These are phyloP conservation scores for Pyrenophora teres DNA, from an alignment of 2,329 filamentous ascomycete genomes.

Conservation along the genomic window DNA sequence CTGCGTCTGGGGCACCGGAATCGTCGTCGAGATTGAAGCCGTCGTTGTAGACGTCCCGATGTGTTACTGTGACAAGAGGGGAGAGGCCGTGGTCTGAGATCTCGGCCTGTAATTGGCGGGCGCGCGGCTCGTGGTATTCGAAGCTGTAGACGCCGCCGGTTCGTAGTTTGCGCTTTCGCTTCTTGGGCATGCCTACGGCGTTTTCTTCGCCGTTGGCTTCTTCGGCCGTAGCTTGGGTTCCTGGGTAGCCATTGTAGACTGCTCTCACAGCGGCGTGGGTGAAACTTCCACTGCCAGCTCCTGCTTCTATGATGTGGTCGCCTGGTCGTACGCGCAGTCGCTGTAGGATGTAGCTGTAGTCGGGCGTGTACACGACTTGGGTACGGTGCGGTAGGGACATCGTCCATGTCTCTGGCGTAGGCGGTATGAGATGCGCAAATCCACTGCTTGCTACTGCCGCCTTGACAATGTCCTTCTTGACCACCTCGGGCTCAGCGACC, in stretches of 20 bases:
- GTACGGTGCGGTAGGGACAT: conserved; percentile 78
- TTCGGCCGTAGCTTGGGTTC: conserved; percentile 20
- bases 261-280: conserved; percentile 78
- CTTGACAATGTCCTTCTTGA: conserved; percentile 38
- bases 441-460: conserved; percentile 63
- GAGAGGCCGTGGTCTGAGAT: conserved; percentile 69
- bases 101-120: conserved; percentile 70
- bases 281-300: conserved; percentile 81
- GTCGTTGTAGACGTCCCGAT: conserved; percentile 77
- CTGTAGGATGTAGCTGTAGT: conserved; percentile 84
- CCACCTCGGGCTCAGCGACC: conserved; percentile 33
- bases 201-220: conserved; percentile 40
- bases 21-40: conserved; percentile 66
- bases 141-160: conserved; percentile 77
- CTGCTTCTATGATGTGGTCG: conserved; percentile 75
- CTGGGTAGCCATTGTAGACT: conserved; percentile 73
- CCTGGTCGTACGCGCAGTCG: conserved; percentile 75
- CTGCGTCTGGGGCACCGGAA: conserved; percentile 53
- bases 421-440: conserved; percentile 78
- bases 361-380: conserved; percentile 84
- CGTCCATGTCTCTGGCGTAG: conserved; percentile 83
- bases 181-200: conserved; percentile 24
- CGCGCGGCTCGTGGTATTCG: conserved; percentile 77
- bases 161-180: conserved; percentile 43
- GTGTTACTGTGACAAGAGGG: conserved; percentile 70